Evolutionary conservation across 2,329 filamentous ascomycete species (phyloP).

Genomic region (Pseudovirgaria hyperparasitica): DNA sequence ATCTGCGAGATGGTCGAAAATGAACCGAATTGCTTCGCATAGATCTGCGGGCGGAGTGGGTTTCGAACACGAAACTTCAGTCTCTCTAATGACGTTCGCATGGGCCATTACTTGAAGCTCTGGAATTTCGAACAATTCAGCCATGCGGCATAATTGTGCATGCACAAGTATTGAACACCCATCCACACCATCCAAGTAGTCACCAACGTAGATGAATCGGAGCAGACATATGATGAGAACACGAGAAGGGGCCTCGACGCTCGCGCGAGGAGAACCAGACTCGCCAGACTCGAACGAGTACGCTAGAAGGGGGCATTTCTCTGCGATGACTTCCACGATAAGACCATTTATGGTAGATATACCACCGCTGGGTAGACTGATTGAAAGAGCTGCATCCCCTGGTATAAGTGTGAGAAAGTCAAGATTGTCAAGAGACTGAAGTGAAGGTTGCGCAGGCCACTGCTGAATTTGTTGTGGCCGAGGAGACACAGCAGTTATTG

Average conservation of each 20-base stretch:
- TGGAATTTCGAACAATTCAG: constrained; percentile 25
- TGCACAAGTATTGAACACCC: constrained; percentile 24
- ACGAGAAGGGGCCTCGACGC: constrained; percentile 23
- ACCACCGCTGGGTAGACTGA: constrained; percentile 17
- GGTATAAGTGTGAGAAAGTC: constrained; percentile 10
- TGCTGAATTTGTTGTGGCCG: no score
- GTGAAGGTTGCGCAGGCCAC: no score
- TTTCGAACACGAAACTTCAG: constrained; percentile 25
- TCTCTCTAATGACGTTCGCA: constrained; percentile 25
- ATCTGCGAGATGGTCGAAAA: constrained; percentile 16
- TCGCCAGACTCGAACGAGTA: constrained; percentile 25
- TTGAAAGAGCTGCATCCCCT: constrained; percentile 17
- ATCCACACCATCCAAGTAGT: constrained; percentile 17
- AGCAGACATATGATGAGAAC: constrained; percentile 24
- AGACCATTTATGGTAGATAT: constrained; percentile 22
- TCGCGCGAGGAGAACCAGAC: constrained; percentile 17
- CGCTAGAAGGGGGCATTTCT: constrained; percentile 26
- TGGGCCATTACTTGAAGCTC: constrained; percentile 27
- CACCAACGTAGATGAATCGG: constrained; percentile 28
- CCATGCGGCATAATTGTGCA: constrained; percentile 28
- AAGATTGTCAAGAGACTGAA: constrained; percentile 4
- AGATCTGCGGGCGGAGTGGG: constrained; percentile 26
- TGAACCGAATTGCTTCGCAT: constrained; percentile 24
- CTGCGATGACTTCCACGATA: constrained; percentile 16
- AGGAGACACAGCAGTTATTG: no score